Base-by-base conservation (phyloP, 2,329 filamentous ascomycete species). In the Dactylella cylindrospora region DNA sequence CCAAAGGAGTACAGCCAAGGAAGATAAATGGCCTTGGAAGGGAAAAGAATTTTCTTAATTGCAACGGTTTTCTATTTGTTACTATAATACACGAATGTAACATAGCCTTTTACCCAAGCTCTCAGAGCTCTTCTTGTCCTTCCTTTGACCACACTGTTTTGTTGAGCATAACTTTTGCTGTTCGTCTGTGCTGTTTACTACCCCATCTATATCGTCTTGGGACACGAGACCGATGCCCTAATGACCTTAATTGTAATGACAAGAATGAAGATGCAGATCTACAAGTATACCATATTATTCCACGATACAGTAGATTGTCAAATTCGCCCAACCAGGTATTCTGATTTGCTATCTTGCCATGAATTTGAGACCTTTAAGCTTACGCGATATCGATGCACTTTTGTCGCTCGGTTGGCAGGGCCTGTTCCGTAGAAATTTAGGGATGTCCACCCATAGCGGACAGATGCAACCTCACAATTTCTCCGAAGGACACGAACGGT, bases 381-480 rank as follows among this genome's bases (percentile, higher is more conserved):
- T n/a, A 15, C 31, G 12, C 19, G 41, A 33, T n/a, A 22, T 31
- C 35, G 22, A 3, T 55, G 52, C 52, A 36, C 43, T 60, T 51
- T 50, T 45, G 54, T 60, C 26, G 8, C 22, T 44, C 23, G 39
- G 36, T 50, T 33, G 41, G 31, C 28, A n/a, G n/a, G 28, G 28
- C 7, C 28, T 31, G 28, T 31, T 31, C n/a, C n/a, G n/a, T n/a
- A n/a, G n/a, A n/a, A n/a, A n/a, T n/a, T n/a, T n/a, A n/a, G n/a
- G n/a, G 28, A 31, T 31, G 28, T 31, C n/a, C 28, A 31, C 28
- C 26, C 40, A 20, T 12, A 22, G 22, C 53, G 54, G 54, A 36
- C 39, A 51, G 39, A 50, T 60, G 54, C 39, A 60, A 60, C 54
- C 54, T 60, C 39, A 40, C 25, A 51, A 51, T 51, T 35, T 40